These are phyloP conservation scores for Penicillium ucsense DNA, from an alignment of 495 filamentous ascomycete species.

Conservation along the genomic window DNA sequence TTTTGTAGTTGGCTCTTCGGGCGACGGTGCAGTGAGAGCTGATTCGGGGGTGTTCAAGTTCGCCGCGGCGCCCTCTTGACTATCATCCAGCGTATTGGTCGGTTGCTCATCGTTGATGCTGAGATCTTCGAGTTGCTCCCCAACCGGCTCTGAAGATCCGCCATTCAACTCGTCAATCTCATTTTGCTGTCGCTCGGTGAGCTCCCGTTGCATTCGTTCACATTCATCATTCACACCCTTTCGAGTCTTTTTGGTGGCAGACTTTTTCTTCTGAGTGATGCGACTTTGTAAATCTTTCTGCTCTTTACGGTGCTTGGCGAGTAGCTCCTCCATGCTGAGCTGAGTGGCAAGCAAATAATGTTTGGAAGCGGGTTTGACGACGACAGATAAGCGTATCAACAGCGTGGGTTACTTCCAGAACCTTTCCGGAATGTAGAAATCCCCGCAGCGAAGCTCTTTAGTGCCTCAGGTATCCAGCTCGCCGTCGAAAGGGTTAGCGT, in stretches of 20 bases:
- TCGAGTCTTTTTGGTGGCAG: slow-evolving; percentile 89
- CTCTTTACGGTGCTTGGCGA: slow-evolving; percentile 78
- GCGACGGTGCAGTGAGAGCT: not conserved
- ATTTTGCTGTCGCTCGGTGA: slow-evolving; percentile 55
- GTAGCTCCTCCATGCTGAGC: slow-evolving; percentile 57
- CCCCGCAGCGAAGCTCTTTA: too few relatives aligned
- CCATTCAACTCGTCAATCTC: slow-evolving; percentile 56
- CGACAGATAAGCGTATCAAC: too few relatives aligned
- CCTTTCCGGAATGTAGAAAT: too few relatives aligned
- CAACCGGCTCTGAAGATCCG: slow-evolving; percentile 14
- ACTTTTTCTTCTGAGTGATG: slow-evolving; percentile 91
- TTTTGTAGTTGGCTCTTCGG: slow-evolving; percentile 7
- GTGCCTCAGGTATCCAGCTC: not conserved
- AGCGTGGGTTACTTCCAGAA: too few relatives aligned
- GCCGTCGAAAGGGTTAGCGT: slow-evolving; percentile 14
- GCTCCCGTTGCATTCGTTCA: slow-evolving; percentile 55
- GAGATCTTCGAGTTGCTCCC: slow-evolving; percentile 23
- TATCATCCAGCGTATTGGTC: slow-evolving; percentile 5
- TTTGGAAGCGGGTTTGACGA: not conserved
- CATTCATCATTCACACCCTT: slow-evolving; percentile 83
- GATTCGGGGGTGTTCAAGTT: slow-evolving; percentile 3
- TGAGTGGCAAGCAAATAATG: not conserved
- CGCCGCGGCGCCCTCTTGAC: slow-evolving; percentile 8
- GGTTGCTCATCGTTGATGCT: slow-evolving; percentile 14
- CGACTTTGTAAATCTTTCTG: slow-evolving; percentile 72